Conservation (phyloP, 129 eudicot genomes). For the Arctium lappa region DNA sequence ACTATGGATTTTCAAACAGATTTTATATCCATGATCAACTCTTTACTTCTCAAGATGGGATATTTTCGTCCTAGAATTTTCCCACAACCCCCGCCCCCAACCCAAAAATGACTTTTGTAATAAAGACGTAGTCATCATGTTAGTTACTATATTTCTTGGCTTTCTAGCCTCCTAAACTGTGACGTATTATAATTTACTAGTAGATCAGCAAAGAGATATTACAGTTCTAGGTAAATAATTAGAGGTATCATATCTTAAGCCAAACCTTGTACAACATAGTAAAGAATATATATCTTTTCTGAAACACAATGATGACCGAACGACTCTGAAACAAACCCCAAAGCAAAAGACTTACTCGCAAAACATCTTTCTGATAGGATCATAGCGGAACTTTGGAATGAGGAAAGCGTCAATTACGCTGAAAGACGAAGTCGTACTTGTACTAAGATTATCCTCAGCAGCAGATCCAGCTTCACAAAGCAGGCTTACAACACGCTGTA, state of each 20-base stretch:
- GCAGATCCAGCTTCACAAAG: slow-evolving; percentile 51
- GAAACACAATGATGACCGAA: background rate
- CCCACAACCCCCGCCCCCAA: no score
- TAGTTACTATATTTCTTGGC: no score
- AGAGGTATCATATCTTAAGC: background rate
- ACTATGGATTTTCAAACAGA: no score
- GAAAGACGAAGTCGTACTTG: slow-evolving; percentile 38
- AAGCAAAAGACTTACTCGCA: slow-evolving; percentile 48
- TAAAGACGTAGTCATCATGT: no score
- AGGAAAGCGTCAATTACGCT: slow-evolving; percentile 62
- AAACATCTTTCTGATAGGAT: slow-evolving; percentile 65
- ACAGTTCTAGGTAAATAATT: background rate
- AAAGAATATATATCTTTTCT: background rate
- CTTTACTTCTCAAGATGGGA: no score
- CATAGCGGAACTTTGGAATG: slow-evolving; percentile 72
- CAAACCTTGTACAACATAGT: background rate
- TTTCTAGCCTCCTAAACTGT: no score
- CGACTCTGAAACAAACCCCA: background rate
- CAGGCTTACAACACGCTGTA: slow-evolving; percentile 47
- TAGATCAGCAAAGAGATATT: background rate
- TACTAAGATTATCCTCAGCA: slow-evolving; percentile 37
- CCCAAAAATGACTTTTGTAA: no score
- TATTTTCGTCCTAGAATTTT: no score
- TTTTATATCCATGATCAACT: no score
- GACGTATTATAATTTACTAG: background rate